These are phyloP conservation scores for Hanseniaspora pseudoguilliermondii DNA, from an alignment of 805 yeast genomes.

Conservation along the genomic window DNA sequence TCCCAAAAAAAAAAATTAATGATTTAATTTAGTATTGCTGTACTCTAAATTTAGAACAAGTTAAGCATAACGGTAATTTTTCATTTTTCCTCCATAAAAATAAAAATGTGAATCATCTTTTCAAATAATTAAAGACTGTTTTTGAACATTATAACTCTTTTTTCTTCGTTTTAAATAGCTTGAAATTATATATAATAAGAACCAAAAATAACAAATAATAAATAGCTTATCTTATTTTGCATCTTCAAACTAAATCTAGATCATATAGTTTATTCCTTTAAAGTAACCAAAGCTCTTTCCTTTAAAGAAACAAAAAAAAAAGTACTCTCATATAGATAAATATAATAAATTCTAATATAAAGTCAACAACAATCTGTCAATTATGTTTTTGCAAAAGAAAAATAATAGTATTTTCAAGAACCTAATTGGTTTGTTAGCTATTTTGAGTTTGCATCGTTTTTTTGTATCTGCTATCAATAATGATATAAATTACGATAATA, in stretches of 20 bases:
- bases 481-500: conserved; percentile 7
- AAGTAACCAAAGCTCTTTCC: too few relatives aligned
- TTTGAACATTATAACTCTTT: not conserved
- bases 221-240: too few relatives aligned
- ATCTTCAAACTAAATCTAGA: too few relatives aligned
- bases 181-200: too few relatives aligned
- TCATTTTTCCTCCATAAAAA: not conserved
- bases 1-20: not conserved
- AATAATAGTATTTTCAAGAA: not conserved
- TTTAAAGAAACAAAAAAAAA: not conserved
- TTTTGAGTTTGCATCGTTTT: not conserved
- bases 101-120: not conserved
- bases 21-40: not conserved
- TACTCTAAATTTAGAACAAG: conserved; percentile 10
- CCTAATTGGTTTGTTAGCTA: not conserved
- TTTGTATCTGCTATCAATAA: conserved; percentile 8
- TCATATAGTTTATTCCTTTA: too few relatives aligned
- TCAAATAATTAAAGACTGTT: not conserved
- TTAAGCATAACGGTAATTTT: not conserved
- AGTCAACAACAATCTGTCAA: not conserved
- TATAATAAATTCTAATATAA: not conserved
- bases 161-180: not conserved
- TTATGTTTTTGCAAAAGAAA: not conserved
- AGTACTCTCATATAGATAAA: not conserved
- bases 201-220: too few relatives aligned